Conservation (phyloP, 2,329 filamentous ascomycete species). For the Arthrobotrys pseudoclavata region DNA sequence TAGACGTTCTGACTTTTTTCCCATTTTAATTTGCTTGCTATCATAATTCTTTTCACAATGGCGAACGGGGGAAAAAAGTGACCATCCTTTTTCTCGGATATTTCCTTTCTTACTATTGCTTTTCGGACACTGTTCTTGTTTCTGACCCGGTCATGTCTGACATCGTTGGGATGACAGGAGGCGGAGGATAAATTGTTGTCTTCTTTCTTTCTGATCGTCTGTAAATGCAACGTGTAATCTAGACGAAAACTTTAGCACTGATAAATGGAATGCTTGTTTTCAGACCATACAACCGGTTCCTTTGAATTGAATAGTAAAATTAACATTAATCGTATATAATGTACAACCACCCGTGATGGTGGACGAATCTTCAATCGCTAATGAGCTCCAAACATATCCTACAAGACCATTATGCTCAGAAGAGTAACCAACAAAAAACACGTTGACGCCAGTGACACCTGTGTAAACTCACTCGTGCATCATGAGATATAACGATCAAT, state of each 20-base stretch:
- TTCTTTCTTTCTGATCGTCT: slow-evolving; percentile 11
- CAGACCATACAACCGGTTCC: slow-evolving; percentile 31
- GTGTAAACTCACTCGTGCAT: neutral
- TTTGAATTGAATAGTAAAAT: neutral
- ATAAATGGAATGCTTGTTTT: slow-evolving; percentile 57
- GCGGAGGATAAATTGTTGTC: slow-evolving; percentile 2
- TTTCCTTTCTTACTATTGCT: slow-evolving; percentile 32
- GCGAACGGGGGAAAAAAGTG: slow-evolving; percentile 59
- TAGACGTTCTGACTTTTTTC: slow-evolving; percentile 40
- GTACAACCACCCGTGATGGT: neutral
- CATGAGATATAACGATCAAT: neutral
- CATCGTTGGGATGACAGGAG: slow-evolving; percentile 42
- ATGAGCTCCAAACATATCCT: slow-evolving; percentile 6
- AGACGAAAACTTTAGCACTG: slow-evolving; percentile 56
- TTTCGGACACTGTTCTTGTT: slow-evolving; percentile 36
- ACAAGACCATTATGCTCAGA: neutral
- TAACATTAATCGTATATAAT: neutral
- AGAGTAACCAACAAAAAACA: neutral
- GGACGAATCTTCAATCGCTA: slow-evolving; percentile 22
- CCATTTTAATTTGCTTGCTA: slow-evolving; percentile 36
- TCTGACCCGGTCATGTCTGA: slow-evolving; percentile 53
- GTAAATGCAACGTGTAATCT: slow-evolving; percentile 57
- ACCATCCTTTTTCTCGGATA: slow-evolving; percentile 52
- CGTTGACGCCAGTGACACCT: slow-evolving; percentile 7
- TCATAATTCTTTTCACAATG: slow-evolving; percentile 48